phyloP scores from a whole-genome alignment of 2,329 filamentous ascomycete genomes.

The Lasiodiplodia citricola region DNA sequence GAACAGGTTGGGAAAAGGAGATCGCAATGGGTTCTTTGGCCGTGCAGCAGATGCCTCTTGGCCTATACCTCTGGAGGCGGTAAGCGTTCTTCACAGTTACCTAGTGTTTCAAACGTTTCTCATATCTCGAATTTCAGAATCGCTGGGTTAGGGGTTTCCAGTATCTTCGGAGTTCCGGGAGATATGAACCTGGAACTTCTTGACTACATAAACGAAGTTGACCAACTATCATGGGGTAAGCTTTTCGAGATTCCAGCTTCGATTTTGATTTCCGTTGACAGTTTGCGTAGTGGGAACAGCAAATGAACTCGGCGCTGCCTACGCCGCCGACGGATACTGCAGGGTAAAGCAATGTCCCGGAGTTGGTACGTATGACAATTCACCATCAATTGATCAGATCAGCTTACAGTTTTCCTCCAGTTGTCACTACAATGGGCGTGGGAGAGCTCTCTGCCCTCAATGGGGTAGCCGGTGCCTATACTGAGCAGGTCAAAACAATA shows the following conservation, averaged over 20 bases:
- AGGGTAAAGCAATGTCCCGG: slow-evolving; percentile 43
- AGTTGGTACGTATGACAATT: slow-evolving; percentile 40
- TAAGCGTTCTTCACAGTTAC: neutral
- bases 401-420: slow-evolving; percentile 37
- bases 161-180: slow-evolving; percentile 53
- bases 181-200: slow-evolving; percentile 45
- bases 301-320: slow-evolving; percentile 64
- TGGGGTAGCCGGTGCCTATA: slow-evolving; percentile 74
- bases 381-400: neutral
- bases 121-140: neutral
- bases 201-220: slow-evolving; percentile 40
- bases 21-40: neutral
- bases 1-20: neutral
- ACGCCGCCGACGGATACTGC: slow-evolving; percentile 64
- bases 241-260: slow-evolving; percentile 42
- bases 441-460: slow-evolving; percentile 73
- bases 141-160: slow-evolving; percentile 48
- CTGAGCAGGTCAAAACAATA: slow-evolving; percentile 72
- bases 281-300: neutral
- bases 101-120: neutral
- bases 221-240: slow-evolving; percentile 48
- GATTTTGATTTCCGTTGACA: neutral
- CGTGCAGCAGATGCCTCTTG: neutral
- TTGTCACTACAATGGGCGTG: slow-evolving; percentile 79
- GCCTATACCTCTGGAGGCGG: neutral